Evolutionary conservation across 164 flowering plant genomes (phyloP).

Genomic region (Paratinospora sagittata): DNA sequence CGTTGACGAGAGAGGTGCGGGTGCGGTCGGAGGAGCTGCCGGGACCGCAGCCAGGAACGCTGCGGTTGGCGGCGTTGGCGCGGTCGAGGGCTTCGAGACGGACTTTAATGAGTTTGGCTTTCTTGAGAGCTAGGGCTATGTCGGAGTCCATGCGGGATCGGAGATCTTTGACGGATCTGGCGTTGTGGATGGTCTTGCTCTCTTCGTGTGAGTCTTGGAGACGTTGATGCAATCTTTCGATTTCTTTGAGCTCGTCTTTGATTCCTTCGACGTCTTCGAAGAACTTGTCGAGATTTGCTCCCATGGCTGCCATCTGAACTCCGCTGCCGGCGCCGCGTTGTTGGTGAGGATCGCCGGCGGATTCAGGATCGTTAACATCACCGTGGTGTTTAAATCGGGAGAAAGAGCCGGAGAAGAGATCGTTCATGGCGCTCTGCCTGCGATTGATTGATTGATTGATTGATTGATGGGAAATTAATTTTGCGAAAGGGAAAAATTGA

Average conservation of each 20-base stretch:
- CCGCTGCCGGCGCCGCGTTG: no score
- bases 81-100: slow-evolving; percentile 51
- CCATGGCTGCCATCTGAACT: no score
- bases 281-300: slow-evolving; percentile 55
- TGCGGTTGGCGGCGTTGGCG: slow-evolving; percentile 41
- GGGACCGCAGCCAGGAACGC: slow-evolving; percentile 19
- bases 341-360: no score
- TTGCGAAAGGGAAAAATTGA: no score
- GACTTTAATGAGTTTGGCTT: slow-evolving; percentile 48
- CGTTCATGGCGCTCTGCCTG: no score
- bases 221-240: slow-evolving; percentile 43
- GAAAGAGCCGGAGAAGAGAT: no score
- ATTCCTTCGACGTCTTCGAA: slow-evolving; percentile 49
- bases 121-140: slow-evolving; percentile 47
- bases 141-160: slow-evolving; percentile 71
- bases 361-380: no score
- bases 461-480: no score
- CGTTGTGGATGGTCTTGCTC: slow-evolving; percentile 52
- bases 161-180: slow-evolving; percentile 57
- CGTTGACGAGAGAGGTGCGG: slow-evolving; percentile 48
- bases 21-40: slow-evolving; percentile 61
- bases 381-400: no score
- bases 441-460: no score
- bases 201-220: slow-evolving; percentile 61
- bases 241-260: slow-evolving; percentile 57